A percentile compares a stretch with the other conserved stretches of the same genome.
phyloP scores from a whole-genome alignment of 768 basidiomycete species.

The Suillus plorans region DNA sequence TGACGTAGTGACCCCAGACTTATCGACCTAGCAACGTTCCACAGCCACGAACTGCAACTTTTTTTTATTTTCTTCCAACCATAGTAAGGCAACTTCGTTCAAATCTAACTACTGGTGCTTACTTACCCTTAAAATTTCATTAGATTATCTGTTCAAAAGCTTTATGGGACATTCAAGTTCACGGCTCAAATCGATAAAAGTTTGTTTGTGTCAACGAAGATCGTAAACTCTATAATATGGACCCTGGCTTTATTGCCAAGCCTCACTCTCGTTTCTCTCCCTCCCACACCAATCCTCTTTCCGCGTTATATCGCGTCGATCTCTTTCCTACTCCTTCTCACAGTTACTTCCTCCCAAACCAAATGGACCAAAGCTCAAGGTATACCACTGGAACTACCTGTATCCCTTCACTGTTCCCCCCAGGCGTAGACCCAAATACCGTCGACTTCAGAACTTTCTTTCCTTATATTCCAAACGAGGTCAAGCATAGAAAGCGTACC shows the following conservation, averaged over 20 bases:
- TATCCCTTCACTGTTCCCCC: slow-evolving; percentile 48
- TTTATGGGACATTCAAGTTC: slow-evolving; percentile 1
- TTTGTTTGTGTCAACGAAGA: slow-evolving; percentile 2
- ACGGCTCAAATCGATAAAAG: background rate
- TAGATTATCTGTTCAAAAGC: background rate
- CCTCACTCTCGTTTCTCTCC: slow-evolving; percentile 40
- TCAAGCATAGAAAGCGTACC: slow-evolving; percentile 92
- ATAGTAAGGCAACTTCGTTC: background rate
- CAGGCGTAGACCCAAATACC: slow-evolving; percentile 57
- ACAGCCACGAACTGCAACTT: background rate
- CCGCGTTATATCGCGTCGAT: slow-evolving; percentile 25
- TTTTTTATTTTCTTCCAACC: background rate
- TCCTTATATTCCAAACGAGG: slow-evolving; percentile 88
- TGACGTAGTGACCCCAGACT: slow-evolving; percentile 1
- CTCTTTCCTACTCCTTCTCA: slow-evolving; percentile 8
- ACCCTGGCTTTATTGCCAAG: slow-evolving; percentile 31
- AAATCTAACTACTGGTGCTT: background rate
- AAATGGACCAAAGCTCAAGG: slow-evolving; percentile 31
- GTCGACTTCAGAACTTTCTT: slow-evolving; percentile 85
- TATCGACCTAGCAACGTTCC: slow-evolving; percentile 3
- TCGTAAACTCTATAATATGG: slow-evolving; percentile 14
- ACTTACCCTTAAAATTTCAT: background rate
- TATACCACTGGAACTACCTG: slow-evolving; percentile 34
- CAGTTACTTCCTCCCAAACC: slow-evolving; percentile 21
- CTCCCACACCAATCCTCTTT: slow-evolving; percentile 24